Evolutionary conservation across 164 flowering plant genomes (phyloP), one percentile per base, ranked within the genome.

Genomic region (Litsea cubeba): DNA sequence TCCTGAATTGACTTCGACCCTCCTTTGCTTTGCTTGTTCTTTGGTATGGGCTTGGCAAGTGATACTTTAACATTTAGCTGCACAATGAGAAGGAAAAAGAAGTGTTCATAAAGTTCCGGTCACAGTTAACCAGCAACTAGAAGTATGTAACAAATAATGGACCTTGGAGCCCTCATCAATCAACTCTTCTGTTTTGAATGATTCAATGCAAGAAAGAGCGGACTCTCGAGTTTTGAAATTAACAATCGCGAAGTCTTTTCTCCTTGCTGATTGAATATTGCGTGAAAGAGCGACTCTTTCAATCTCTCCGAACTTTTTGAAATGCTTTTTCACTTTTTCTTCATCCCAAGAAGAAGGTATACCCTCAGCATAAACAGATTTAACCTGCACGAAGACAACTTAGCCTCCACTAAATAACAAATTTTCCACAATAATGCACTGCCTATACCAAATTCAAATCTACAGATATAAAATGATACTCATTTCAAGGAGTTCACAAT

Each of bases 161-260:
- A 83, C 84, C 82, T 83, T 81, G 24, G 76, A 67, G 5, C 75
- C 82, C 35, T 70, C 80, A 70, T 80, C 77, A 72, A 76, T n/a
- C 62, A 50, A 28, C 62, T 25, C 68, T 25, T 80, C 79, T 18
- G 69, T 75, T 62, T 46, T 78, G 71, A 84, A 58, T 5, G 84
- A 77, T 72, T 82, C 82, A 63, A 84, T 73, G 69, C 86, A 84
- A 18, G 76, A 68, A 58, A 84, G 77, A 72, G 86, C 86, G 76
- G 86, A 81, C 62, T 84, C 84, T 14, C 80, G 83, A 57, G 74
- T 80, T 51, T 69, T 68, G 68, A 72, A 84, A 69, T 78, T 76
- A 46, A 84, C 75, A 76, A 84, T 82, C n/a, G 83, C 86, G 71
- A 79, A 80, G 74, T 84, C 86, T 70, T 84, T 82, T 73, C 86